Percentiles rank a stretch among this genome's conserved stretches.
Evolutionary conservation across 768 basidiomycete genomes (phyloP).

Genomic region (Podaxis sp.): DNA sequence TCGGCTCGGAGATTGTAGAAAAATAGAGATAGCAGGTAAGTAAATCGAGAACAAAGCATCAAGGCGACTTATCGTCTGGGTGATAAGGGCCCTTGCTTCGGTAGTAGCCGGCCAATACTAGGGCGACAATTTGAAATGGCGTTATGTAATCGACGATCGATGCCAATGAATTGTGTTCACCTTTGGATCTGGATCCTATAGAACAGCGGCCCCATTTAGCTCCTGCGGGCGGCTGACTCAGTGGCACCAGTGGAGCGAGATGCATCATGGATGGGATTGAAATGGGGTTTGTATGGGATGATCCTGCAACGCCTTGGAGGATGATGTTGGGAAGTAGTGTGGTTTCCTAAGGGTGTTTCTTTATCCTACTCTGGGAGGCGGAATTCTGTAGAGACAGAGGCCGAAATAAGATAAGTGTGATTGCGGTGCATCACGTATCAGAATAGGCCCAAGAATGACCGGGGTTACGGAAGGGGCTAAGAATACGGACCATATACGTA

Average conservation of each 20-base stretch:
- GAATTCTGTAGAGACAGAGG: background rate
- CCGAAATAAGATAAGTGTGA: background rate
- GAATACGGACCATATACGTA: slow-evolving; percentile 1
- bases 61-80: background rate
- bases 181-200: slow-evolving; percentile 5
- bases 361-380: background rate
- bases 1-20: too few species aligned
- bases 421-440: slow-evolving; percentile 3
- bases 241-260: background rate
- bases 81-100: background rate
- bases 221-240: background rate
- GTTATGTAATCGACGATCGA: slow-evolving; percentile 9
- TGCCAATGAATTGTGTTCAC: background rate
- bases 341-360: background rate
- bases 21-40: background rate
- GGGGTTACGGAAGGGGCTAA: slow-evolving; percentile 10
- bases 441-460: slow-evolving; percentile 6
- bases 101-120: slow-evolving; percentile 2
- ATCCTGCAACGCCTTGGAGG: background rate
- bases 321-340: background rate
- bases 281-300: too few species aligned
- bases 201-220: background rate
- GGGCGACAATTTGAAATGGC: background rate
- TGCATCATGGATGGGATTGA: background rate
- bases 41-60: background rate